phyloP scores from a whole-genome alignment of 805 yeast genomes.

The Millerago galiae region DNA sequence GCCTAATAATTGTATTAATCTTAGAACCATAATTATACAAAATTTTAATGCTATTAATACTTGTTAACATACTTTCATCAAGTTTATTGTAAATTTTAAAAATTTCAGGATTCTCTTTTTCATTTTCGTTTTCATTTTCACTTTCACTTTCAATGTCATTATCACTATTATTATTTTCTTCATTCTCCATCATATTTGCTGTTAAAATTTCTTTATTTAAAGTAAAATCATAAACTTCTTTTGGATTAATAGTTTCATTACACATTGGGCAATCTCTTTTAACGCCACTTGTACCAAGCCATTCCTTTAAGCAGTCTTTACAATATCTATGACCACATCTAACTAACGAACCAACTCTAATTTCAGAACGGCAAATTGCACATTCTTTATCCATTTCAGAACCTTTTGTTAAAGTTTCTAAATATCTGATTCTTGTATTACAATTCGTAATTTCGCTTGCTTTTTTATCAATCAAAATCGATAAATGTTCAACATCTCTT shows the following conservation, averaged over 20 bases:
- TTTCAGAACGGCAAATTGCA: conserved; percentile 68
- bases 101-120: conserved; percentile 6
- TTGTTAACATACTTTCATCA: conserved; percentile 33
- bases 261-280: conserved; percentile 76
- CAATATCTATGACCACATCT: conserved; percentile 94
- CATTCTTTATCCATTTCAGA: conserved; percentile 39
- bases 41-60: conserved; percentile 39
- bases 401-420: conserved; percentile 33
- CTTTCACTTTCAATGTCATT: too few species aligned
- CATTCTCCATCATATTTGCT: conserved; percentile 33
- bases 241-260: conserved; percentile 41
- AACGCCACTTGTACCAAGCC: conserved; percentile 43
- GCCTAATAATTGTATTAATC: conserved; percentile 74
- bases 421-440: conserved; percentile 41
- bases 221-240: conserved; percentile 66
- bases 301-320: conserved; percentile 65
- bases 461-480: not conserved
- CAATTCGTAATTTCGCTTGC: conserved; percentile 20
- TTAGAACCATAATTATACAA: conserved; percentile 71
- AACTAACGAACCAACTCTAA: conserved; percentile 71
- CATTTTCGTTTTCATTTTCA: conserved; percentile 3
- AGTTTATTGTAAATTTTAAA: conserved; percentile 28
- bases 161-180: conserved; percentile 7
- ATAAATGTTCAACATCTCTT: too few species aligned
- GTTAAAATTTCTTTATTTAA: conserved; percentile 46